Base-by-base conservation (phyloP, 139 green algal species). In the Nannochloris sp. region DNA sequence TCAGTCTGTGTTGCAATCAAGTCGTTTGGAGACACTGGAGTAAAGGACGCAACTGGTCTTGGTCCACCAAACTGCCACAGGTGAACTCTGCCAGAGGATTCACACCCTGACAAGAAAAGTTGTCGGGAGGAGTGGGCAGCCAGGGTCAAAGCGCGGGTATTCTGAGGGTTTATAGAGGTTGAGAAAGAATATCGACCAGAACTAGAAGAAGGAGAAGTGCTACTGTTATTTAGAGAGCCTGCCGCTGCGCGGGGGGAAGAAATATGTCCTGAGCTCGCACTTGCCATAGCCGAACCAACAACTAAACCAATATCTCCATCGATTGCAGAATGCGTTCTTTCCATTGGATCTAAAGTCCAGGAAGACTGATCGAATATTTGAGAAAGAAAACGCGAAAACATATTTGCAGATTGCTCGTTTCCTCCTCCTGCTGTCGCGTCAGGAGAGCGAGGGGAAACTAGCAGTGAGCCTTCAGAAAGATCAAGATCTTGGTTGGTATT, bases 21-120 rank as follows among this genome's bases (percentile, higher is more conserved):
- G 38, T 58, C 67, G 4, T 23, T 30, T 12, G 34, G 29, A 30
- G 68, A 19, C 8, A 79, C 33, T 7, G 76, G 76, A 0, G 79
- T 85, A 60, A 81, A 89, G 7, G 73, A 66, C 2, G 73, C 73
- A 30, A 64, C 54, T 2, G 76, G 64, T 34, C 46, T 45, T 1
- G 31, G 27, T 6, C 64, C 59, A 0, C 74, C 82, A 76, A 83
- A 89, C 55, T 80, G 75, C 79, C 80, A 89, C 35, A 89, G 58
- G 70, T 82, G 81, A 7, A 91, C 61, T 47, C 78, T 72, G 2
- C 81, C 84, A 25, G 48, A 72, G 13, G 51, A 30, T 29, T 57
- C 25, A 47, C 67, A 76, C 9, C 80, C 84, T 54, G 34, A 44
- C 13, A 77, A 19, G 39, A 69, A 77, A 10, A 81, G 30, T 36